A percentile compares a stretch with the other conserved stretches of the same genome.
Conservation (phyloP, 2,329 filamentous ascomycete genomes). For the Pyrenophora tritici-repentis region DNA sequence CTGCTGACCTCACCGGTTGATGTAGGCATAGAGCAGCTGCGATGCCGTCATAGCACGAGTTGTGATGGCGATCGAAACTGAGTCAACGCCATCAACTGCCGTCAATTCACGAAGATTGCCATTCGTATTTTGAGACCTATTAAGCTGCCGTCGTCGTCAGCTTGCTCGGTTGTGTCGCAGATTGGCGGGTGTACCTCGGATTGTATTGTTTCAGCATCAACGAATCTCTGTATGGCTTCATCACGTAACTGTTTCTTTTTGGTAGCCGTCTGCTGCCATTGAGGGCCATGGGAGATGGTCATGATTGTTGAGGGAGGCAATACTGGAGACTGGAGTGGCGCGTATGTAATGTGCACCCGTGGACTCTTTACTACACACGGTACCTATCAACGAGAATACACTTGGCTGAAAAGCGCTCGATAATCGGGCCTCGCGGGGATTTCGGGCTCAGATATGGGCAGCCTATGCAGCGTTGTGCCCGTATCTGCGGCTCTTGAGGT, state of each 20-base stretch:
- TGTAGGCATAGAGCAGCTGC: slow-evolving; percentile 36
- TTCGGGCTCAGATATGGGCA: too few relatives aligned
- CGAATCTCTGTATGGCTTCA: slow-evolving; percentile 30
- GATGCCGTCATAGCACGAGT: slow-evolving; percentile 36
- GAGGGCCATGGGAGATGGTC: slow-evolving; percentile 17
- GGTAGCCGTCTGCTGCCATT: slow-evolving; percentile 34
- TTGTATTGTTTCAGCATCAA: slow-evolving; percentile 10
- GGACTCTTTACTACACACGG: too few relatives aligned
- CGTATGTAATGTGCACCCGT: not conserved
- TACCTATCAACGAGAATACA: too few relatives aligned
- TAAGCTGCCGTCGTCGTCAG: slow-evolving; percentile 24
- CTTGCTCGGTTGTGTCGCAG: not conserved
- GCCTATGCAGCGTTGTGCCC: too few relatives aligned
- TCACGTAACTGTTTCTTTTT: slow-evolving; percentile 35
- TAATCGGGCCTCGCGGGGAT: too few relatives aligned
- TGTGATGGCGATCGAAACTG: slow-evolving; percentile 30
- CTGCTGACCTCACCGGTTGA: slow-evolving; percentile 34
- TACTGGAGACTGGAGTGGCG: not conserved
- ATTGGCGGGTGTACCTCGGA: slow-evolving; percentile 9
- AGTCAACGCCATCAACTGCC: slow-evolving; percentile 24
- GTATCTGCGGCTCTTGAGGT: not conserved
- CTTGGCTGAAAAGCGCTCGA: too few relatives aligned
- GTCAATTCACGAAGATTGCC: slow-evolving; percentile 6
- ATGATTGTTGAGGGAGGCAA: slow-evolving; percentile 11
- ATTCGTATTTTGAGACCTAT: slow-evolving; percentile 12